Evolutionary conservation across 2,329 filamentous ascomycete species (phyloP), one percentile per base, ranked within the genome.

Genomic region (Ramichloridium luteum): DNA sequence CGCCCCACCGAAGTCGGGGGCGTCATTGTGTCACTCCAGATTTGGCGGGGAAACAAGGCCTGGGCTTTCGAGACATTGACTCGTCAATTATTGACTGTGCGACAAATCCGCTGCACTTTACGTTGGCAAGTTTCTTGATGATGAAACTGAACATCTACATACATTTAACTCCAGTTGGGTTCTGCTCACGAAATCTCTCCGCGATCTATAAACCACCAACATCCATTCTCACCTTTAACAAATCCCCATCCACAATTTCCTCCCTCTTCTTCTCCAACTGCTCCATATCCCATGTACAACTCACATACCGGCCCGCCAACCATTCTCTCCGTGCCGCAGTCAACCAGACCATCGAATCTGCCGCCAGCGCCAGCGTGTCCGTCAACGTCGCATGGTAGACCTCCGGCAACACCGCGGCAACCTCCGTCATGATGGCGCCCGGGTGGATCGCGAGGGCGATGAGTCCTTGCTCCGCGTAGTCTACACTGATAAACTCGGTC

Each of bases 381-480:
- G 30, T 34, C 31, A 50, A 35, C 13, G 36, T 3, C 4, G 37
- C 22, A 25, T 48, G 47, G 25, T 39, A 28, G 1, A 44, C 18
- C 13, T 51, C 18, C 0, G 61, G 62, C 54, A 62, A 53, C 13
- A 22, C 25, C 4, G 18, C 30, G 3, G 58, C 54, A 32, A 68
- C 48, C 16, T 63, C 61, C 0, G 65, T 69, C 41, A 47, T 48
- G 2, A 65, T 55, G 10, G 54, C 57, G 3, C 66, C 67, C 1
- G 66, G 66, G 44, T 69, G 62, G 3, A 67, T 32, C 3, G 53
- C 43, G 25, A 56, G 55, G n/a, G 55, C 55, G 6, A 67, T 43
- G 1, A 67, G 38, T 0, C 61, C 61, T 27, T 64, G 46, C 6
- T 54, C 48, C 8, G 41, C 46, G 37, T 70, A 64, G 38, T 70